Conservation (phyloP, 148 eudicot species). For the Nyssa sinensis region DNA sequence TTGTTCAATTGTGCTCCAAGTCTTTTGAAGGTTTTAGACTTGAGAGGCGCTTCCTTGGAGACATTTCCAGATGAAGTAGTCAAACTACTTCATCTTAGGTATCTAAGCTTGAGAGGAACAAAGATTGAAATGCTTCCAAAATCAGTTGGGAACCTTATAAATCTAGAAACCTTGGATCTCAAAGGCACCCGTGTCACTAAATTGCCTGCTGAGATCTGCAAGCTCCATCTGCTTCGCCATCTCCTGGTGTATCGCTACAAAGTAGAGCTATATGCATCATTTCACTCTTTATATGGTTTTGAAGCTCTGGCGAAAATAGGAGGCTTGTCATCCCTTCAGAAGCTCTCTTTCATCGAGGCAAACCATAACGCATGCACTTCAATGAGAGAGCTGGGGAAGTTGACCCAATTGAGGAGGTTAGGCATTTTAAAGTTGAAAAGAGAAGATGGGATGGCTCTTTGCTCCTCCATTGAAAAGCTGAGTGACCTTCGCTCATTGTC, state of each 20-base stretch:
- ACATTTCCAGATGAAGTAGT: constrained; percentile 8
- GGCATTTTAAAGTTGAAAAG: background rate
- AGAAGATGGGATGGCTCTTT: background rate
- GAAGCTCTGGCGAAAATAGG: background rate
- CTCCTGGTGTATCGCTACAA: background rate
- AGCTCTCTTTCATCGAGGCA: constrained; percentile 2
- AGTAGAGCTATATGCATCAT: background rate
- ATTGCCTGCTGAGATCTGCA: constrained; percentile 12
- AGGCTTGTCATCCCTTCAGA: background rate
- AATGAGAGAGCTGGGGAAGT: background rate
- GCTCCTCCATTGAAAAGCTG: background rate
- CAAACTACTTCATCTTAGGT: background rate
- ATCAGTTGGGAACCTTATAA: background rate
- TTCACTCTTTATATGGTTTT: background rate
- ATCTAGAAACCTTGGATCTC: constrained; percentile 11
- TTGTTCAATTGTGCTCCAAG: background rate
- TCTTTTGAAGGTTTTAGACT: constrained; percentile 9
- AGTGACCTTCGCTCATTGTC: background rate
- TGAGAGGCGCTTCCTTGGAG: background rate
- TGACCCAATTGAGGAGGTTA: background rate
- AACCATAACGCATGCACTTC: background rate
- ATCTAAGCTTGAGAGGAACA: constrained; percentile 11
- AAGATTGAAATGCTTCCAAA: background rate
- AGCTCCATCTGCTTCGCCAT: constrained; percentile 1
- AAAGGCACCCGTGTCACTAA: background rate